Conservation (phyloP, 2,329 filamentous ascomycete genomes). For the Xylariomycetidae sp. region DNA sequence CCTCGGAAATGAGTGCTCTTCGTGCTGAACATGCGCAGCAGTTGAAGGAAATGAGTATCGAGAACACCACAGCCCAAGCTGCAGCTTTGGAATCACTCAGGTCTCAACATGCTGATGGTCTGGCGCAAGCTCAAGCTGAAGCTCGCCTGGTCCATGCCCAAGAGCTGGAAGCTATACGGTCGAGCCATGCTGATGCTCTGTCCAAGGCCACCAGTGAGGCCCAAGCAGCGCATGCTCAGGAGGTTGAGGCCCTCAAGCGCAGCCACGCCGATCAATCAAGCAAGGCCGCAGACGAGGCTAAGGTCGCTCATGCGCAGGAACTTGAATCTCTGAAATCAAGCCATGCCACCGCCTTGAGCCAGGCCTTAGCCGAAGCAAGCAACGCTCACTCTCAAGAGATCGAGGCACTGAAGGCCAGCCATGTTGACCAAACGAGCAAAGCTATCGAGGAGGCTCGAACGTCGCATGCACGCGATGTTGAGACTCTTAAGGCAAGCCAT, state of each 20-base stretch:
- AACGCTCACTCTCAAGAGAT: conserved; percentile 16
- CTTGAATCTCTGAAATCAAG: conserved; percentile 18
- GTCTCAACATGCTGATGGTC: conserved; percentile 19
- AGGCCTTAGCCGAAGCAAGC: conserved; percentile 12
- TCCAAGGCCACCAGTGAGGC: conserved; percentile 2
- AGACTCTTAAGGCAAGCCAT: conserved; percentile 11
- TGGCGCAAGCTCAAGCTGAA: conserved; percentile 19
- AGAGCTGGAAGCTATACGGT: conserved; percentile 17
- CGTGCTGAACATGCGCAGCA: conserved; percentile 20
- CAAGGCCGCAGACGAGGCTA: conserved; percentile 8
- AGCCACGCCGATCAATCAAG: conserved; percentile 10
- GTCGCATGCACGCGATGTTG: conserved; percentile 12
- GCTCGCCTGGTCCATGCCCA: conserved; percentile 16
- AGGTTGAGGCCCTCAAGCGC: conserved; percentile 12
- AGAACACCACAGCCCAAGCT: conserved; percentile 19
- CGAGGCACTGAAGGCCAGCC: conserved; percentile 14
- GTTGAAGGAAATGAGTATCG: conserved; percentile 16
- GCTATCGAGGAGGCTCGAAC: conserved; percentile 11
- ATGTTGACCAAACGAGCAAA: conserved; percentile 13
- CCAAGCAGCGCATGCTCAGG: conserved; percentile 9
- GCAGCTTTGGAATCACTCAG: conserved; percentile 18
- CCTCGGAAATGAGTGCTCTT: conserved; percentile 31
- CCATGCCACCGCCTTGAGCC: conserved; percentile 17
- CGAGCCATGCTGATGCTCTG: conserved; percentile 17
- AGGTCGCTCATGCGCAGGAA: conserved; percentile 13